Conservation (phyloP, 2,329 filamentous ascomycete genomes). For the Podosphaera fusca region DNA sequence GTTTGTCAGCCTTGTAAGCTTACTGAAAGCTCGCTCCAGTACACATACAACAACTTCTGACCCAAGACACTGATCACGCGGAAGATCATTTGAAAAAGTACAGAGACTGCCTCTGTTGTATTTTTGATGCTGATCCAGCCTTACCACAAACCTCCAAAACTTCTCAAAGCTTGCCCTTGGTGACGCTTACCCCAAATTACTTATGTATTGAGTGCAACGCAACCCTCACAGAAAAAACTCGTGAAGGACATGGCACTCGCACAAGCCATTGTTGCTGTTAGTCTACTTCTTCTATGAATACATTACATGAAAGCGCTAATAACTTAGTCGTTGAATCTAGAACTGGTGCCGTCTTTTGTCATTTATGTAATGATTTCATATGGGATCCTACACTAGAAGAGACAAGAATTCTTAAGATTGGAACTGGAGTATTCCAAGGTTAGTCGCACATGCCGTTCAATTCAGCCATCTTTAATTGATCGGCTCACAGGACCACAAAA, state of each 20-base stretch:
- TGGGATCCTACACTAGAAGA: conserved; percentile 66
- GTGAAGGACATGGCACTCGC: conserved; percentile 40
- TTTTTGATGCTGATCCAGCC: conserved; percentile 43
- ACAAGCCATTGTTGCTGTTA: conserved; percentile 55
- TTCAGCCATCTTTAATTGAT: conserved; percentile 1
- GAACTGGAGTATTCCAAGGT: conserved; percentile 42
- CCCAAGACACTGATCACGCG: conserved; percentile 39
- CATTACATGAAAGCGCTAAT: conserved; percentile 3
- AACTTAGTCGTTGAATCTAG: conserved; percentile 53
- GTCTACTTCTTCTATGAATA: conserved; percentile 7
- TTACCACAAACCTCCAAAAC: conserved; percentile 41
- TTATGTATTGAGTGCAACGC: conserved; percentile 51
- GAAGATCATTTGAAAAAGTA: conserved; percentile 32
- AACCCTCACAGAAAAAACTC: conserved; percentile 42
- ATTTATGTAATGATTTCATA: conserved; percentile 61
- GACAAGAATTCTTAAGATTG: conserved; percentile 45
- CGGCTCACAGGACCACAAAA: conserved; percentile 31
- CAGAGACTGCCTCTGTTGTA: conserved; percentile 43
- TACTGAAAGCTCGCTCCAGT: conserved; percentile 23
- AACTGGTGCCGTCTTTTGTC: conserved; percentile 53
- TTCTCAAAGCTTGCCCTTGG: conserved; percentile 30
- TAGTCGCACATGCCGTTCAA: conserved; percentile 11
- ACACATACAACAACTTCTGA: conserved; percentile 45
- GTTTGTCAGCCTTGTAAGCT: conserved; percentile 5
- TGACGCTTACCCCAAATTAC: conserved; percentile 43